These are phyloP conservation scores for Malassezia globosa DNA, from an alignment of 1,284 basidiomycete species.

Conservation along the genomic window DNA sequence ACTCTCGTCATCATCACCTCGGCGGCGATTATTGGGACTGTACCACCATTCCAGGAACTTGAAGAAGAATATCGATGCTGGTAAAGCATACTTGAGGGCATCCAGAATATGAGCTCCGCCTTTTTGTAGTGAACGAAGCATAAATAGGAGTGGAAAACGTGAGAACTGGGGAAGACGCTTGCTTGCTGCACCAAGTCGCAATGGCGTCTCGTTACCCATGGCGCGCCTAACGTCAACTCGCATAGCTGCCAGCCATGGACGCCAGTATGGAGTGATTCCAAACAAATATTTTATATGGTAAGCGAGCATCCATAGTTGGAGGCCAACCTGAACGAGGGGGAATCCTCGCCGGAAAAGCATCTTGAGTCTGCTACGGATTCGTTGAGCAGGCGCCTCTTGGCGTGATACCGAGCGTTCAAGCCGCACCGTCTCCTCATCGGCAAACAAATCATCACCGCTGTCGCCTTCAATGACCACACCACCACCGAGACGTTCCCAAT, in stretches of 20 bases:
- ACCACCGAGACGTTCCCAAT: slow-evolving; percentile 79
- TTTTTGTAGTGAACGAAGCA: slow-evolving; percentile 20
- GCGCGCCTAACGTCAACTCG: slow-evolving; percentile 69
- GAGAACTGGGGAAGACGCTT: neutral
- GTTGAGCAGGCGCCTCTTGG: neutral
- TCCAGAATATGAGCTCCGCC: slow-evolving; percentile 34
- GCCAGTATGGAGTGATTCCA: slow-evolving; percentile 70
- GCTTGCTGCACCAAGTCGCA: neutral
- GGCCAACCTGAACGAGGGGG: slow-evolving; percentile 66
- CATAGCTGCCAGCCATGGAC: slow-evolving; percentile 80
- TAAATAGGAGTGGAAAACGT: slow-evolving; percentile 16
- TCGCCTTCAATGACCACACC: slow-evolving; percentile 50
- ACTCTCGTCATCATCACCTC: slow-evolving; percentile 54
- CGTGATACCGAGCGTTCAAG: neutral
- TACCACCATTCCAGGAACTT: slow-evolving; percentile 99
- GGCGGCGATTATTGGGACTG: slow-evolving; percentile 69
- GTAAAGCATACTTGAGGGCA: slow-evolving; percentile 63
- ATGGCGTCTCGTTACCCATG: slow-evolving; percentile 46
- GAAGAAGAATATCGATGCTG: slow-evolving; percentile 86
- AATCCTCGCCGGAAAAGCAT: slow-evolving; percentile 59
- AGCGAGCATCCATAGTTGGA: slow-evolving; percentile 67
- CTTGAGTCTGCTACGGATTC: neutral
- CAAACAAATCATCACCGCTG: slow-evolving; percentile 52
- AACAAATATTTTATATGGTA: slow-evolving; percentile 83
- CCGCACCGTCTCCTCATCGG: slow-evolving; percentile 17